phyloP scores from a whole-genome alignment of 2,329 filamentous ascomycete genomes.

The Colletotrichum sp. region DNA sequence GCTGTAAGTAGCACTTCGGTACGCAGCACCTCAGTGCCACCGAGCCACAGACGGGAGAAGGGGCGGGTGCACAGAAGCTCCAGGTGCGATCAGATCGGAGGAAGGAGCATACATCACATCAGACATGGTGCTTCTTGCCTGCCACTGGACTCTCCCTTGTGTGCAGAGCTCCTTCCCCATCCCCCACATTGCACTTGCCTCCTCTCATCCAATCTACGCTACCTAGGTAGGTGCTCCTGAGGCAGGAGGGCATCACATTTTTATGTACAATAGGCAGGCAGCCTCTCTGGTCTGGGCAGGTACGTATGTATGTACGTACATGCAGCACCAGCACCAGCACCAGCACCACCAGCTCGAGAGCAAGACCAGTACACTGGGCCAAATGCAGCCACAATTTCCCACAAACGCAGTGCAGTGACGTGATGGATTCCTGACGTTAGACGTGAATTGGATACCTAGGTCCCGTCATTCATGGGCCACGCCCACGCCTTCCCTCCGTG shows the following conservation, averaged over 20 bases:
- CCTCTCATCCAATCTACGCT: not conserved
- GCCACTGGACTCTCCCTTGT: not conserved
- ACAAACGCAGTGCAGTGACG: slow-evolving; percentile 20
- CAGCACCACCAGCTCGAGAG: not conserved
- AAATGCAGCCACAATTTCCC: slow-evolving; percentile 21
- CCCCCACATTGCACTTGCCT: not conserved
- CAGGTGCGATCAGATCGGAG: not conserved
- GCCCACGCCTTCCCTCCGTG: not conserved
- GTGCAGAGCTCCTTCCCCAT: not conserved
- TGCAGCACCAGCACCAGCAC: not conserved
- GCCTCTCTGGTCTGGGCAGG: not conserved
- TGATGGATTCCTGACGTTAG: slow-evolving; percentile 23
- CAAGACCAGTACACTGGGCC: not conserved
- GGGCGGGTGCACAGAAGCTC: not conserved
- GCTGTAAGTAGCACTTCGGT: not conserved
- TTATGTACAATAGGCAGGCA: not conserved
- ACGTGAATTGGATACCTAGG: not conserved
- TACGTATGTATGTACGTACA: not conserved
- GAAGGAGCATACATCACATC: not conserved
- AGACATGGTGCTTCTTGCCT: not conserved
- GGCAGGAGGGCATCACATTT: not conserved
- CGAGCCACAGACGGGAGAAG: not conserved
- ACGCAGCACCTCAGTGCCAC: not conserved
- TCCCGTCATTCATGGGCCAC: not conserved
- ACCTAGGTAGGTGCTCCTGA: not conserved